Base-by-base conservation (phyloP, 2,329 filamentous ascomycete species). In the Aschersonia sp. region DNA sequence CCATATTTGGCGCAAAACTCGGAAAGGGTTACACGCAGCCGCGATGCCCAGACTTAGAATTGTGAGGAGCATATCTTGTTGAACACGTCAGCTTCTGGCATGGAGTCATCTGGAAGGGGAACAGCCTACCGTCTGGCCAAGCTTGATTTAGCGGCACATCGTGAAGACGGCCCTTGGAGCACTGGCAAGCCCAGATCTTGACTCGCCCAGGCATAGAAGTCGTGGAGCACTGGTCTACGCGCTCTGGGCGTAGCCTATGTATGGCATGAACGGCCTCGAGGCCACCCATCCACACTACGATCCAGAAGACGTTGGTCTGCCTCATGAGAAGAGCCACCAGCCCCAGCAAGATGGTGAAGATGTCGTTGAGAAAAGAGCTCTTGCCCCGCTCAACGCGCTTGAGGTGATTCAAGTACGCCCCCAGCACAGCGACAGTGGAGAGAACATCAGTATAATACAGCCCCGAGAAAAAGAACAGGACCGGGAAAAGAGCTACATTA, bases 251-350 rank as follows among this genome's bases (percentile, higher is more conserved):
- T 31, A 76, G 58, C 3, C 56, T 63, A 57, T 72, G 76, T 50
- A 77, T 64, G 20, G 66, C 71, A 54, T 74, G 71, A 2, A 78
- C 62, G 43, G 67, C 65, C 60, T 82, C 74, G 42, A 78, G 51
- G 5, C 75, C 81, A 28, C 84, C 84, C 56, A 88, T 77, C 57
- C 85, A 88, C 0, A 89, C 71, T 1, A 86, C 83, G 0, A 89
- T 82, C 92, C 92, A 98, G 61, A 98, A 95, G 48, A 97, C 84
- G 58, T 98, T 98, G 0, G 92, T 98, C 64, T 98, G 92, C 30
- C 92, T 75, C 70, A 95, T 92, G 2, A 76, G 67, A 28, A 98
- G 71, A 1, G 87, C 73, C 1, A 77, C 52, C 0, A 87, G 53
- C 0, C 89, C 89, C 5, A 83, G 61, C 0, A 71, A 1, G 0